phyloP scores from a whole-genome alignment of 805 yeast genomes.

The Kazachstania africana region DNA sequence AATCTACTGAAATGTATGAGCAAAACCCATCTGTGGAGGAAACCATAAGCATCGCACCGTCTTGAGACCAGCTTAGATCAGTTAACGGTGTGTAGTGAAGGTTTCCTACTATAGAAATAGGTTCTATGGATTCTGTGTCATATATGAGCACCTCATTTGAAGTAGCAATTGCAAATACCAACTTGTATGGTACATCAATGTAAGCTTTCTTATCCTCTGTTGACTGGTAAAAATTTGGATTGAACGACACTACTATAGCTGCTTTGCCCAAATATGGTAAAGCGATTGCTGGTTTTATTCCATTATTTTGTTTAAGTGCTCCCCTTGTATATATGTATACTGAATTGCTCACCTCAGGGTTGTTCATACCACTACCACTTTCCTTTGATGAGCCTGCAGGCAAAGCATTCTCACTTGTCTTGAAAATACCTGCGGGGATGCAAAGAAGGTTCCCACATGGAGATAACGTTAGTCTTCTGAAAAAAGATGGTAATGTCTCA shows the following conservation, averaged over 20 bases:
- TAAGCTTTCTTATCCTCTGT: conserved; percentile 12
- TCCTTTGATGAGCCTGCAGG: conserved; percentile 8
- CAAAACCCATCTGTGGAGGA: conserved; percentile 93
- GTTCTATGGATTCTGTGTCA: conserved; percentile 60
- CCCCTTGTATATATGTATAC: conserved; percentile 70
- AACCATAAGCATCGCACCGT: conserved; percentile 58
- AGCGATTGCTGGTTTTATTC: conserved; percentile 60
- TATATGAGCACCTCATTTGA: conserved; percentile 73
- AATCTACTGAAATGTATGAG: conserved; percentile 47
- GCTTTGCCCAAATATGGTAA: conserved; percentile 75
- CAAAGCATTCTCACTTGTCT: conserved; percentile 12
- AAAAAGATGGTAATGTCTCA: conserved; percentile 82
- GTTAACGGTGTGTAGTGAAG: conserved; percentile 84
- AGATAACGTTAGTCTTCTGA: conserved; percentile 73
- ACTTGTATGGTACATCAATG: conserved; percentile 57
- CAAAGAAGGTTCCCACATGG: conserved; percentile 80
- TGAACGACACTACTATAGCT: conserved; percentile 71
- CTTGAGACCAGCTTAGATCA: conserved; percentile 73
- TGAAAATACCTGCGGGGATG: conserved; percentile 65
- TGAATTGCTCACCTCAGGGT: conserved; percentile 45
- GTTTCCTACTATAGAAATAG: conserved; percentile 65
- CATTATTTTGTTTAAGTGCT: conserved; percentile 35
- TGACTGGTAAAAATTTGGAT: conserved; percentile 44
- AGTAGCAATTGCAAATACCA: conserved; percentile 89
- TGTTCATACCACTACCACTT: conserved; percentile 6